Base-by-base conservation (phyloP, 345 rosid genomes). In the Arabis alpina region DNA sequence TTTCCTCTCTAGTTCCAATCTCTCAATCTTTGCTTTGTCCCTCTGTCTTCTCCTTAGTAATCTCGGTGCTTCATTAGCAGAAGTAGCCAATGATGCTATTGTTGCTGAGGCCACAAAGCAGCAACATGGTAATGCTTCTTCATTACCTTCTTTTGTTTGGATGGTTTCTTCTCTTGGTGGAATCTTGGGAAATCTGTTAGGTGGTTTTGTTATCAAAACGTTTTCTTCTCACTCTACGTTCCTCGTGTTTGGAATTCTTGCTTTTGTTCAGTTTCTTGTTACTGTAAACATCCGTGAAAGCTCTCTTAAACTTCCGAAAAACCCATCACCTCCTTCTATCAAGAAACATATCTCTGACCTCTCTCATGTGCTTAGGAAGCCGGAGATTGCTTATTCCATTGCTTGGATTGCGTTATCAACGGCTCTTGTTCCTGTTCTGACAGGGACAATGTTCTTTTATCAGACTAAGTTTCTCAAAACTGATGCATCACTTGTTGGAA, bases 361-460 rank as follows among this genome's bases (percentile, higher is more conserved):
- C 52, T 72, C 81, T 2, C 57, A 57, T 5, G 91, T 90, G 9
- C 48, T 91, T 41, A 73, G 42, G 66, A 86, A 82, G 77, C 93
- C 85, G 0, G 93, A 89, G 81, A 85, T 93, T 53, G 80, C 90
- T 2, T 71, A 74, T 69, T 80, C 97, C 8, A 75, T 93, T 34
- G 69, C 82, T 3, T 93, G 97, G 97, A 67, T 93, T 66, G 87
- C 93, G 3, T 82, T 85, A 61, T 93, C 99, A 2, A 85, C 79
- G 36, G 91, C 96, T 2, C 16, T 85, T 44, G 81, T 88, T 70
- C 99, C 97, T 14, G 82, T 78, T n/a, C 72, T 91, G 7, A 82
- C 95, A 10, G 97, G 97, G 64, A 93, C 97, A 50, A 88, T 91
- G 95, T 93, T 91, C 84, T 94, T 86, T 74, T 91, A 94, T 86